phyloP scores from a whole-genome alignment of 495 filamentous ascomycete genomes.

The Talaromyces nanjingensis region DNA sequence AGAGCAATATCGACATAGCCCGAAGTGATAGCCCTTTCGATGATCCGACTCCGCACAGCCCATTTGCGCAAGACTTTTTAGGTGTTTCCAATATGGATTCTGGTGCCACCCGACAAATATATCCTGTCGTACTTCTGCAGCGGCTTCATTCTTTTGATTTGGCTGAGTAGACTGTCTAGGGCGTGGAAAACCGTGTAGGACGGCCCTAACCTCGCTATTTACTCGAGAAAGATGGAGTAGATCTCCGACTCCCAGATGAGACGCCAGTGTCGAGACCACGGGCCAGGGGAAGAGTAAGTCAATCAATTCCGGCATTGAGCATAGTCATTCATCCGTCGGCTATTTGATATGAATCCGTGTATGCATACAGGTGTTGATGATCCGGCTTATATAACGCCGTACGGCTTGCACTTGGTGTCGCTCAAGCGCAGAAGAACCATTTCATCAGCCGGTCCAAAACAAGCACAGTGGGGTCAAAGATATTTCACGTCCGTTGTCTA shows the following conservation, averaged over 20 bases:
- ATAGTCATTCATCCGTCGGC: not conserved
- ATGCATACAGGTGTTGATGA: not conserved
- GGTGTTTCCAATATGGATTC: conserved; percentile 15
- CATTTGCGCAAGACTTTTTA: conserved; percentile 15
- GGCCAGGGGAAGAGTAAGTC: conserved; percentile 17
- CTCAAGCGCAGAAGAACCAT: not conserved
- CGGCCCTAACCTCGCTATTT: conserved; percentile 13
- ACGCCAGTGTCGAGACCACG: conserved; percentile 13
- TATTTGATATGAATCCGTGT: not conserved
- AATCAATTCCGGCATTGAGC: conserved; percentile 14
- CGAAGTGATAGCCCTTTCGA: conserved; percentile 11
- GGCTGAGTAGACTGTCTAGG: not conserved
- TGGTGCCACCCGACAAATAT: conserved; percentile 16
- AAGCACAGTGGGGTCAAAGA: not conserved
- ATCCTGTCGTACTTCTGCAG: not conserved
- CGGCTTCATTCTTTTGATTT: not conserved
- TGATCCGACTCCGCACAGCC: conserved; percentile 16
- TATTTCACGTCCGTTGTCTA: not conserved
- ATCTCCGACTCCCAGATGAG: conserved; percentile 15
- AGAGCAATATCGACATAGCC: conserved; percentile 19
- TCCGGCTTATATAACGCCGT: not conserved
- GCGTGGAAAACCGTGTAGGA: conserved; percentile 18
- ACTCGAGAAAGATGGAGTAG: conserved; percentile 17
- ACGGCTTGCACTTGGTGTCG: not conserved
- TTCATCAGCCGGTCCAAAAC: not conserved